Evolutionary conservation across 2,329 filamentous ascomycete species (phyloP), one percentile per base, ranked within the genome.

Genomic region (Cladosporium sp.): DNA sequence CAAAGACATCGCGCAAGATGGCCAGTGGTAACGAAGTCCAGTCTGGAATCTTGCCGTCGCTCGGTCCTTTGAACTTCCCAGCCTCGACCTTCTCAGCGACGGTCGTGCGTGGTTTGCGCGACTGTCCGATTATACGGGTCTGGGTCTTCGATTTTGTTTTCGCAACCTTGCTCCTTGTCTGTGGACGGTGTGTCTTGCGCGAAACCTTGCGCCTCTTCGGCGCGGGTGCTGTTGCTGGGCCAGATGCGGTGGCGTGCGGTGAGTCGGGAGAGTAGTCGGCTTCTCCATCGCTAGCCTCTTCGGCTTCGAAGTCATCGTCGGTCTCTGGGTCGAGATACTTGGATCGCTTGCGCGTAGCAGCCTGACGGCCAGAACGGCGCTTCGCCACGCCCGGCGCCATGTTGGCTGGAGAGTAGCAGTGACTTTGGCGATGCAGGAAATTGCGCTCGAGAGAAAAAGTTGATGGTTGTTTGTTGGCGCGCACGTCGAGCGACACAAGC

Each of bases 251-350:
- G 36, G 55, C 39, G 28, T 45, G 20, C 24, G 24, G 39, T 8
- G 53, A 58, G 24, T 61, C 60, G 22, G 47, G 36, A 15, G 37
- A 20, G 22, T 50, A 51, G 20, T 68, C 66, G 45, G 64, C 61
- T 35, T 67, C 65, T 40, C 58, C 62, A 22, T 64, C 60, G 36
- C 50, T 55, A 35, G 52, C 25, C 50, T 59, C 57, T 39, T 58
- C 59, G 19, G 53, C 60, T 57, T 65, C 65, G 49, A 68, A 66
- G 42, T 72, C 70, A 54, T 71, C 70, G 58, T 72, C 70, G 58
- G 66, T 70, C 24, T 72, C 70, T n/a, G 68, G 69, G 19, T 72
- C 71, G 48, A 62, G 57, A 56, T 73, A 73, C 47, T 64, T 61
- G 25, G 65, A 69, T 47, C 69, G 67, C 47, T 71, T 70, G 58